phyloP scores from a whole-genome alignment of 2,329 filamentous ascomycete genomes.

The Aaosphaeria arxii region DNA sequence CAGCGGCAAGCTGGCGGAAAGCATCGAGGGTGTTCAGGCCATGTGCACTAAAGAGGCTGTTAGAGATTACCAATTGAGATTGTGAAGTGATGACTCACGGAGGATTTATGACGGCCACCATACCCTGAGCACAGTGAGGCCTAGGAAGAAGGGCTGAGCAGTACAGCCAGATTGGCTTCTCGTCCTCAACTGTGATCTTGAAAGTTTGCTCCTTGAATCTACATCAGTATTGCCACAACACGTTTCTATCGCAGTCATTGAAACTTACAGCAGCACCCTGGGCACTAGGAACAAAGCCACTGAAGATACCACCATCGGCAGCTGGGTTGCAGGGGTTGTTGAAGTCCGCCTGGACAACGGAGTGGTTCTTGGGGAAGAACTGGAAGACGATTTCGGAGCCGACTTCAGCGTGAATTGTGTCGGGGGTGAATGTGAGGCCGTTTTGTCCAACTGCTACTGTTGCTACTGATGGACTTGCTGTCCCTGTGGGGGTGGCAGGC shows the following conservation, averaged over 20 bases:
- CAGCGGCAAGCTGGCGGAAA: conserved; percentile 10
- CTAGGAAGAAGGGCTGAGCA: conserved; percentile 13
- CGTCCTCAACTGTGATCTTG: conserved; percentile 19
- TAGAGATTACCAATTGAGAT: too few relatives aligned
- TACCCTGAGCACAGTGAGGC: conserved; percentile 25
- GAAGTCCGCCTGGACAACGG: conserved; percentile 22
- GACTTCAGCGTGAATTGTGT: conserved; percentile 18
- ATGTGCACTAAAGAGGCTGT: neutral
- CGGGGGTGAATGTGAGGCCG: conserved; percentile 21
- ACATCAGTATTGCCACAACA: neutral
- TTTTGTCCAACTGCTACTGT: conserved; percentile 25
- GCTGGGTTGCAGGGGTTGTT: conserved; percentile 19
- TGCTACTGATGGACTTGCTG: conserved; percentile 7
- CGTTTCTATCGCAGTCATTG: neutral
- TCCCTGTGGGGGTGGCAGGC: conserved; percentile 2
- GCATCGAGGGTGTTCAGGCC: conserved; percentile 16
- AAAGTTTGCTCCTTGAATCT: conserved; percentile 5
- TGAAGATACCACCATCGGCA: conserved; percentile 29
- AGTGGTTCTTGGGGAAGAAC: conserved; percentile 28
- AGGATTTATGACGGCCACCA: conserved; percentile 32
- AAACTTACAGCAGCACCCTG: neutral
- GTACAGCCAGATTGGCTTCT: conserved; percentile 28
- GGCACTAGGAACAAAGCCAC: conserved; percentile 16
- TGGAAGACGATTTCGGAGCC: conserved; percentile 24
- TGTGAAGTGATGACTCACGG: conserved; percentile 5